Evolutionary conservation across 2,329 filamentous ascomycete species (phyloP).

Genomic region (Xylariaceae sp.): DNA sequence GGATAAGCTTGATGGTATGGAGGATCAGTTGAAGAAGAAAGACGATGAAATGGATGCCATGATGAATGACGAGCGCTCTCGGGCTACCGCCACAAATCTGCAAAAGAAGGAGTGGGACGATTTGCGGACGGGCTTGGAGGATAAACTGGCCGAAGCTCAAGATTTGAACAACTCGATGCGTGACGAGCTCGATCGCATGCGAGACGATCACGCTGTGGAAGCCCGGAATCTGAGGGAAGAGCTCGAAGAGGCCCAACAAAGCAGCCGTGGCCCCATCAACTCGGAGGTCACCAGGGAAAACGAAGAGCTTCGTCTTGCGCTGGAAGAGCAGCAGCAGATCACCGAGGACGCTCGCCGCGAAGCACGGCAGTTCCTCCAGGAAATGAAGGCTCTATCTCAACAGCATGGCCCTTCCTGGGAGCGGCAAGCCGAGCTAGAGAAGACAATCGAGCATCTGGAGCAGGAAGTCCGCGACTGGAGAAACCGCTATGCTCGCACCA

Average conservation of each 20-base stretch:
- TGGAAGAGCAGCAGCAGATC: conserved; percentile 69
- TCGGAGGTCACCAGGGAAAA: conserved; percentile 60
- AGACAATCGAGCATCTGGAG: conserved; percentile 69
- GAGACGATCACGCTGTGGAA: conserved; percentile 57
- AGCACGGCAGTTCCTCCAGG: conserved; percentile 72
- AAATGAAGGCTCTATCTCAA: conserved; percentile 82
- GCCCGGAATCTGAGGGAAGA: conserved; percentile 57
- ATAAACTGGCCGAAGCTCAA: conserved; percentile 65
- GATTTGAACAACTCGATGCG: conserved; percentile 72
- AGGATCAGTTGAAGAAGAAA: conserved; percentile 61
- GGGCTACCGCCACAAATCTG: conserved; percentile 40
- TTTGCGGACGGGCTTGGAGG: conserved; percentile 59
- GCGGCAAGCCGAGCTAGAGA: conserved; percentile 70
- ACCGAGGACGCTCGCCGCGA: conserved; percentile 83
- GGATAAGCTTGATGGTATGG: conserved; percentile 64
- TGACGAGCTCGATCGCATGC: conserved; percentile 67
- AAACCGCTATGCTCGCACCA: conserved; percentile 76
- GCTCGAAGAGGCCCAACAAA: conserved; percentile 45
- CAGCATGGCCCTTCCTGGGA: conserved; percentile 73
- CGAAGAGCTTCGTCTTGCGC: conserved; percentile 54
- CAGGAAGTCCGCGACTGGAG: conserved; percentile 85
- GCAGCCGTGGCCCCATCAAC: conserved; percentile 29
- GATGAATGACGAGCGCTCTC: conserved; percentile 51
- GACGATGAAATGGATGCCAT: conserved; percentile 60
- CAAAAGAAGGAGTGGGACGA: conserved; percentile 68